These are phyloP conservation scores for Neolentinus lepideus DNA, from an alignment of 1,284 basidiomycete species.

Conservation along the genomic window DNA sequence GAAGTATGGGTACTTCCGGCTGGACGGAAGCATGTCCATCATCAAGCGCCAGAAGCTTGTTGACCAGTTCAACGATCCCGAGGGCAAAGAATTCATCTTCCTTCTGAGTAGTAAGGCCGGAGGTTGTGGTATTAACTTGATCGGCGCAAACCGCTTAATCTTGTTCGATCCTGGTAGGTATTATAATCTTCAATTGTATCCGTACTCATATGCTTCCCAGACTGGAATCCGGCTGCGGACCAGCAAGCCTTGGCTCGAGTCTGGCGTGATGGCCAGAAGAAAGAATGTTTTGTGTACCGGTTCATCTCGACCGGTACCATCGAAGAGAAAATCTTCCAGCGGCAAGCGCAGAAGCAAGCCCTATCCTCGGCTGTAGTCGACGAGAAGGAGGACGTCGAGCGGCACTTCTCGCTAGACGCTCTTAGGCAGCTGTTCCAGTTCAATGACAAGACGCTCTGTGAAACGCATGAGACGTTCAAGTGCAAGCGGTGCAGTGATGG, in stretches of 20 bases:
- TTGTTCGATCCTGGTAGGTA: slow-evolving; percentile 88
- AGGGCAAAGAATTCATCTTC: slow-evolving; percentile 94
- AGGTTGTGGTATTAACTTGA: slow-evolving; percentile 97
- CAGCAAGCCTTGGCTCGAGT: slow-evolving; percentile 98
- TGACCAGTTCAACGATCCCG: slow-evolving; percentile 95
- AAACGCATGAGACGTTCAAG: slow-evolving; percentile 98
- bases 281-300: slow-evolving; percentile 99
- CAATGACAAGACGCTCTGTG: slow-evolving; percentile 83
- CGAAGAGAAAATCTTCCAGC: slow-evolving; percentile 98
- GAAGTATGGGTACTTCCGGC: slow-evolving; percentile 90
- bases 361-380: slow-evolving; percentile 97
- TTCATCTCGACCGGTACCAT: slow-evolving; percentile 98
- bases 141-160: slow-evolving; percentile 93
- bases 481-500: slow-evolving; percentile 93
- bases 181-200: slow-evolving; percentile 1
- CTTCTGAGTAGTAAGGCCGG: slow-evolving; percentile 95
- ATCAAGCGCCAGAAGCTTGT: slow-evolving; percentile 96
- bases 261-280: slow-evolving; percentile 99
- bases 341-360: slow-evolving; percentile 94
- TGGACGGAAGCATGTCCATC: slow-evolving; percentile 93
- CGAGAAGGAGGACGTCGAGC: slow-evolving; percentile 92
- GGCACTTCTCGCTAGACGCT: slow-evolving; percentile 90
- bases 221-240: slow-evolving; percentile 98
- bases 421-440: slow-evolving; percentile 90
- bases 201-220: slow-evolving; percentile 30